Evolutionary conservation across 192 early-diverging fungal genomes (phyloP), one percentile per base, ranked within the genome.

Genomic region (Umbelopsis vinacea): DNA sequence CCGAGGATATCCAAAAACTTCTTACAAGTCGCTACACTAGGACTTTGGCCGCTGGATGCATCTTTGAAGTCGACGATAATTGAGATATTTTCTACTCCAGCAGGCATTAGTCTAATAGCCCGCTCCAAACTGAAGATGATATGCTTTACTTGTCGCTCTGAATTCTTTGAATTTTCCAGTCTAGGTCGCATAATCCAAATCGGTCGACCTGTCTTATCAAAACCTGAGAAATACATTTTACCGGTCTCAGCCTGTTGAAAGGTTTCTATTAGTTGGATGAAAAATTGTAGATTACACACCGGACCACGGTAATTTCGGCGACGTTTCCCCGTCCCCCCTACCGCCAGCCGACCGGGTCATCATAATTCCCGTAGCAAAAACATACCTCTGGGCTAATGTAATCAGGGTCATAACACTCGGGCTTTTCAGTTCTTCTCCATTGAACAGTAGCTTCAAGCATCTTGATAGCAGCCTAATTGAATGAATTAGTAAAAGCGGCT

Each of bases 211-310:
- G 81, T 70, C 73, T 82, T 86, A 82, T 94, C 92, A 72, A 93
- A 95, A 7, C 96, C 96, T 79, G 88, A 89, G 46, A 94, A 79
- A 77, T 94, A 91, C 79, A 90, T 82, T 82, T 97, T 97, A 60
- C 95, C 97, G 10, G 90, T 90, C 19, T 84, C 79, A 46, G 84
- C 86, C 84, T 89, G 74, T 38, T 15, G 46, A 17, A 35, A 17
- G 12, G 7, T 17, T 17, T 50, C 5, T 17, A 15, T 50, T 17
- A 17, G 48, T 50, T 0, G 3, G 17, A 35, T 35, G 26, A 5
- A 14, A 29, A 37, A 2, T 19, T 19, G 26, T 19, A 3, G 8
- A 29, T 29, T 33, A 35, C 57, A 35, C 57, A 29, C 57, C 14
- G 0, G 33, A 35, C 19, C 26, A 63, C 33, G 57, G 57, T 63